phyloP scores from a whole-genome alignment of 2,329 filamentous ascomycete species.

The Aspergillus tanneri region DNA sequence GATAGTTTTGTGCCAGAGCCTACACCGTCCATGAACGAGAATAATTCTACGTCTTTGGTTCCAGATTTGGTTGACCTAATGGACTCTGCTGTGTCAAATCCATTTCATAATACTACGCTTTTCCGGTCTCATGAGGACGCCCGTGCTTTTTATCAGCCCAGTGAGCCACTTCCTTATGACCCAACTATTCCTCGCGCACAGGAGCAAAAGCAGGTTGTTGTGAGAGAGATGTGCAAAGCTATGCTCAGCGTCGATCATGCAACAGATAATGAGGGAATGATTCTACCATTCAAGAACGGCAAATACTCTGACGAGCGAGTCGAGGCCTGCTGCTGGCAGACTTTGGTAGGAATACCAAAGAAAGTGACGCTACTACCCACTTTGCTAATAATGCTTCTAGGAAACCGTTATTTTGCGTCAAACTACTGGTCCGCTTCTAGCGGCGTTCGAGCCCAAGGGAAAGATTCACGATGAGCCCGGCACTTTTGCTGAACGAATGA shows the following conservation, averaged over 20 bases:
- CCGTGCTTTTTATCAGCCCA: slow-evolving; percentile 3
- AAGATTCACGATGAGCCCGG: slow-evolving; percentile 16
- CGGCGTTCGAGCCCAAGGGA: slow-evolving; percentile 23
- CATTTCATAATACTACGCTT: slow-evolving; percentile 9
- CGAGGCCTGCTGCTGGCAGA: slow-evolving; percentile 35
- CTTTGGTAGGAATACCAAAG: slow-evolving; percentile 25
- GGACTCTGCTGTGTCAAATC: neutral
- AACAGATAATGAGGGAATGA: slow-evolving; percentile 34
- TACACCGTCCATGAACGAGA: neutral
- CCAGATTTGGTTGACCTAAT: neutral
- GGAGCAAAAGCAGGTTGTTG: slow-evolving; percentile 25
- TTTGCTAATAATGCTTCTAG: slow-evolving; percentile 14
- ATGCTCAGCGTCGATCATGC: slow-evolving; percentile 32
- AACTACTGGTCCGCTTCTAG: slow-evolving; percentile 25
- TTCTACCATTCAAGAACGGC: slow-evolving; percentile 29
- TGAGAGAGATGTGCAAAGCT: slow-evolving; percentile 31
- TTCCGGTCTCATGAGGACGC: slow-evolving; percentile 24
- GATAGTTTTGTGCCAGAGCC: neutral
- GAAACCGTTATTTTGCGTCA: slow-evolving; percentile 28
- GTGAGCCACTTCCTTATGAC: slow-evolving; percentile 15
- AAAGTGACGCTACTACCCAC: neutral
- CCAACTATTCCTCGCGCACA: slow-evolving; percentile 26
- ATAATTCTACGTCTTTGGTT: neutral
- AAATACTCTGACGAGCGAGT: slow-evolving; percentile 26
- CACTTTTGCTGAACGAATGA: slow-evolving; percentile 26